Evolutionary conservation across 2,329 filamentous ascomycete species (phyloP).

Genomic region (Macroventuria anomochaeta): DNA sequence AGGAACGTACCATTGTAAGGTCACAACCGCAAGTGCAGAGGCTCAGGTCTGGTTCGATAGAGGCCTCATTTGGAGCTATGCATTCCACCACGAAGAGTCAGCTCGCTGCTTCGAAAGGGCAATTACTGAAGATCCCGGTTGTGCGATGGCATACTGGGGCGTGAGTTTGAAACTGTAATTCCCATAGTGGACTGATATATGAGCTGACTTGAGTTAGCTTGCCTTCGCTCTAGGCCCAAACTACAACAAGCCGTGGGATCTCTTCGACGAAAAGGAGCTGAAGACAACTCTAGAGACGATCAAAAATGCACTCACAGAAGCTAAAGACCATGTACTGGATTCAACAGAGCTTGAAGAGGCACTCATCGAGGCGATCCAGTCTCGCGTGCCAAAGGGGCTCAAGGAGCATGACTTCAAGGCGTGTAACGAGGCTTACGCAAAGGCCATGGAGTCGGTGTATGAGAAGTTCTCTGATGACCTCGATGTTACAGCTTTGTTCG

Average conservation of each 20-base stretch:
- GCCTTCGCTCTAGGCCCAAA: slow-evolving; percentile 77
- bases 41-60: slow-evolving; percentile 74
- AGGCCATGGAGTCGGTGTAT: slow-evolving; percentile 66
- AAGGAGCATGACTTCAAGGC: slow-evolving; percentile 57
- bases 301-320: slow-evolving; percentile 55
- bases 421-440: slow-evolving; percentile 66
- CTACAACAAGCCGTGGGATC: slow-evolving; percentile 79
- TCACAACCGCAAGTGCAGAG: slow-evolving; percentile 60
- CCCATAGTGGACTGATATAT: background rate
- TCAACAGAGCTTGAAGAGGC: slow-evolving; percentile 64
- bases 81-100: slow-evolving; percentile 78
- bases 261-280: slow-evolving; percentile 70
- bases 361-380: slow-evolving; percentile 66
- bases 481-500: slow-evolving; percentile 69
- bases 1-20: slow-evolving; percentile 62
- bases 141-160: slow-evolving; percentile 73
- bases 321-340: slow-evolving; percentile 47
- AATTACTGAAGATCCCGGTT: slow-evolving; percentile 60
- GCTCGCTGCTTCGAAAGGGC: slow-evolving; percentile 68
- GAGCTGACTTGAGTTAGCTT: slow-evolving; percentile 47
- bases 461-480: slow-evolving; percentile 61
- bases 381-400: slow-evolving; percentile 51
- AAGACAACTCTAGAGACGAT: slow-evolving; percentile 58
- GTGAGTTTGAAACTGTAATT: slow-evolving; percentile 23
- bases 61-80: slow-evolving; percentile 75